These are phyloP conservation scores for Wickerhamiella musiphila DNA, from an alignment of 805 yeast genomes.

Conservation along the genomic window DNA sequence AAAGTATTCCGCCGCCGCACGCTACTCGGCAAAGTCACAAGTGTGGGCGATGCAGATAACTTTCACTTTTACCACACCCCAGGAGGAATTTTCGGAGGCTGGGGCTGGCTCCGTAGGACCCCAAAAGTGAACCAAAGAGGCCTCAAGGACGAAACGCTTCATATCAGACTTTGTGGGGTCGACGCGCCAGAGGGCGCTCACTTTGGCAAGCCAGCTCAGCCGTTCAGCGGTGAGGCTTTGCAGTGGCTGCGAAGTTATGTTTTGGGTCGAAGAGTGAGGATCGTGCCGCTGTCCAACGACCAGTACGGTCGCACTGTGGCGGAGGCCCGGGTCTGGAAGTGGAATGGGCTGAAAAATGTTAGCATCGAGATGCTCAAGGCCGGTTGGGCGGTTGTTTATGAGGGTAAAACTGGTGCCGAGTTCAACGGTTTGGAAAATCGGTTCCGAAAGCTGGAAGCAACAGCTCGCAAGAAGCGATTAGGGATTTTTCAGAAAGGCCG, in stretches of 20 bases:
- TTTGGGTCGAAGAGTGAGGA: conserved; percentile 47
- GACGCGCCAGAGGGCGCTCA: conserved; percentile 96
- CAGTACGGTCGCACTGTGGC: conserved; percentile 84
- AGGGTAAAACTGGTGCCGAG: conserved; percentile 63
- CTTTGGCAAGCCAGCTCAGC: conserved; percentile 87
- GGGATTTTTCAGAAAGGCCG: conserved; percentile 52
- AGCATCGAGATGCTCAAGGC: conserved; percentile 71
- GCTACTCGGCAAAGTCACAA: conserved; percentile 57
- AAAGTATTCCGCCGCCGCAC: conserved; percentile 28
- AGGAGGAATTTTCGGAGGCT: conserved; percentile 73
- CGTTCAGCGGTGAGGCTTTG: conserved; percentile 69
- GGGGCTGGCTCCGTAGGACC: conserved; percentile 73
- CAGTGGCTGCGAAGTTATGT: conserved; percentile 54
- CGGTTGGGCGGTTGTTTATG: conserved; percentile 82
- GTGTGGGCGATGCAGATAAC: conserved; percentile 94
- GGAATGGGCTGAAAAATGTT: conserved; percentile 60
- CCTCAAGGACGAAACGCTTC: conserved; percentile 47
- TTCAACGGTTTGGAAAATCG: conserved; percentile 58
- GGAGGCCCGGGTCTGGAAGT: conserved; percentile 41
- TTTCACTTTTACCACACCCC: conserved; percentile 87
- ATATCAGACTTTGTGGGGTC: conserved; percentile 73
- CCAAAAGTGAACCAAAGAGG: conserved; percentile 38
- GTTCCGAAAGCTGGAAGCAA: conserved; percentile 41
- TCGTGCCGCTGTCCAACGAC: conserved; percentile 67
- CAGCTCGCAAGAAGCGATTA: conserved; percentile 35